Conservation (phyloP, 1,284 basidiomycete species). For the Ustilago loliicola region DNA sequence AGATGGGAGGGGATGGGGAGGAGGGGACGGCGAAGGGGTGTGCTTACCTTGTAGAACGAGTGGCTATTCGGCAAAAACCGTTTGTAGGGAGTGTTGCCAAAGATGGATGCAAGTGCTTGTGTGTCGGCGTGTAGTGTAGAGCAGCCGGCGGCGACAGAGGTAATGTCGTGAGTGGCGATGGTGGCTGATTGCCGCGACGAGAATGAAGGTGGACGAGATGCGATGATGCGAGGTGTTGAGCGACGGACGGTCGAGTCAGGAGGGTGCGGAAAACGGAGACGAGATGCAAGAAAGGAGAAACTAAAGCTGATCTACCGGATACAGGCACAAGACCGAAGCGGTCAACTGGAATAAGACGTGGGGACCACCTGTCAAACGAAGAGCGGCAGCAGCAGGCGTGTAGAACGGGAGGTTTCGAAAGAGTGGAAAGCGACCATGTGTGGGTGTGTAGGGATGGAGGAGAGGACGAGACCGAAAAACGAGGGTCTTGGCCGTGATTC, state of each 20-base stretch:
- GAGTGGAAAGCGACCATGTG: not conserved
- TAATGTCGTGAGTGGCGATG: not conserved
- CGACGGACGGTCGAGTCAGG: not conserved
- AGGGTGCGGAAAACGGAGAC: not conserved
- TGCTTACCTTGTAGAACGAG: not conserved
- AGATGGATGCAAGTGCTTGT: not conserved
- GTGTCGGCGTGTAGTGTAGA: not conserved
- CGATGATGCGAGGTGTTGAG: not conserved
- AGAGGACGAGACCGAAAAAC: not conserved
- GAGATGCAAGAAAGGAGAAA: not conserved
- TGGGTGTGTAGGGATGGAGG: not conserved
- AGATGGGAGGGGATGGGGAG: not conserved
- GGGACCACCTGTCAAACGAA: not conserved
- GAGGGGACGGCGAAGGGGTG: not conserved
- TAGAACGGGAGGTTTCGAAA: not conserved
- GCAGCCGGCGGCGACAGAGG: not conserved
- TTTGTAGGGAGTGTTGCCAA: not conserved
- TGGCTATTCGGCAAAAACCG: not conserved
- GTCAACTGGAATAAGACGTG: not conserved
- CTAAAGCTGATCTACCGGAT: not conserved
- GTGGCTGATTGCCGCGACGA: not conserved
- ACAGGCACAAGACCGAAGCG: not conserved
- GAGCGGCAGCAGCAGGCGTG: not conserved
- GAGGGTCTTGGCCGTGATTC: not conserved
- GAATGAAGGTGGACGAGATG: not conserved